phyloP scores from a whole-genome alignment of 2,329 filamentous ascomycete species.

The Botryosphaeria agaves region DNA sequence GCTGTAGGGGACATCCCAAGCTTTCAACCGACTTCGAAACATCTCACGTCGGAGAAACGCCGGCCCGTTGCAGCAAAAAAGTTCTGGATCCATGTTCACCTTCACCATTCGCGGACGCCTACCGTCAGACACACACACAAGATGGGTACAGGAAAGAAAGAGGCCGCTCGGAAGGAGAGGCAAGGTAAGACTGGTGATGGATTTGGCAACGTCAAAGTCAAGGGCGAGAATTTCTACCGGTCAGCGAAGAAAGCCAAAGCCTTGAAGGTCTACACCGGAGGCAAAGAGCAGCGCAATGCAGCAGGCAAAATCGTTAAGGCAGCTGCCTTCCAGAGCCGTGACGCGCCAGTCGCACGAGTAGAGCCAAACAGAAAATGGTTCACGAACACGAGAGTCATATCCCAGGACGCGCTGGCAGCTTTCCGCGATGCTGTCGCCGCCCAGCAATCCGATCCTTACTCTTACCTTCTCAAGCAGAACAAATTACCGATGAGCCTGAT shows the following conservation, averaged over 20 bases:
- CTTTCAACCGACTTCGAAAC: slow-evolving; percentile 1
- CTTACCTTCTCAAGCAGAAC: slow-evolving; percentile 89
- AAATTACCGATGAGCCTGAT: slow-evolving; percentile 95
- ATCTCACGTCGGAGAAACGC: no score
- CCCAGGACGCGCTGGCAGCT: slow-evolving; percentile 68
- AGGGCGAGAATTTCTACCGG: slow-evolving; percentile 98
- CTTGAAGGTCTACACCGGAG: slow-evolving; percentile 81
- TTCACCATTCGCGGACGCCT: slow-evolving; percentile 1
- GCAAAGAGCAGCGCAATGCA: slow-evolving; percentile 66
- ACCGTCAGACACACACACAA: slow-evolving; percentile 7
- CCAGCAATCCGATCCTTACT: slow-evolving; percentile 77
- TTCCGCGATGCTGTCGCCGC: slow-evolving; percentile 90
- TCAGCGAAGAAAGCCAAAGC: slow-evolving; percentile 75
- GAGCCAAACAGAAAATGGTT: slow-evolving; percentile 98
- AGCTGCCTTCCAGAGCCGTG: slow-evolving; percentile 67
- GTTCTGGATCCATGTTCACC: neutral
- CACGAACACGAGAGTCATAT: slow-evolving; percentile 79
- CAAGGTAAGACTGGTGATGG: slow-evolving; percentile 76
- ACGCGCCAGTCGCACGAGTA: slow-evolving; percentile 67
- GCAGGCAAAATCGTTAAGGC: slow-evolving; percentile 71
- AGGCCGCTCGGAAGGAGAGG: slow-evolving; percentile 62
- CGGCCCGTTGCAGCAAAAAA: slow-evolving; percentile 2
- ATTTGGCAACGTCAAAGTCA: slow-evolving; percentile 78
- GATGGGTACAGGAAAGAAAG: slow-evolving; percentile 90
- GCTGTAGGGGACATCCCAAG: neutral